Evolutionary conservation across 2,329 filamentous ascomycete genomes (phyloP), one percentile per base, ranked within the genome.

Genomic region (Aspergillus piperis): DNA sequence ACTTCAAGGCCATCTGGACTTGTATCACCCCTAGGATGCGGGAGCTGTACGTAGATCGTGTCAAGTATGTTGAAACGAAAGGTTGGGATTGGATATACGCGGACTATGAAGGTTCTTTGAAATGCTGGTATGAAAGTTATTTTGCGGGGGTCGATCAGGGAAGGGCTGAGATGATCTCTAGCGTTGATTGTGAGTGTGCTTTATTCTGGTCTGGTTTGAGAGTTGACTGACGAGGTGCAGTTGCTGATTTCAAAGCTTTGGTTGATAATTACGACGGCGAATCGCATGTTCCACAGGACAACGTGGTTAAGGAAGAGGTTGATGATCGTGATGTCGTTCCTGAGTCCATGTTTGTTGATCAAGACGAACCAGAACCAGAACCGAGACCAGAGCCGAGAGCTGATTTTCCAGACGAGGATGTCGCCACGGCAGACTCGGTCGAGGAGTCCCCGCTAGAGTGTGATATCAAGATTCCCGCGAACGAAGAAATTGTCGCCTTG

Each of bases 401-500:
- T 30, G 27, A 30, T 30, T 8, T 30, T 30, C 4, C 10, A 25
- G 38, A 38, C 8, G 15, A 36, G 17, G 11, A 42, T 7, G 44
- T 36, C 30, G 5, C 30, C 10, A 36, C 13, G 30, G 11, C 30
- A 11, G 19, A 48, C 7, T 6, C 19, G 44, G 21, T 15, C 13
- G 47, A 49, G 15, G 25, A 25, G 5, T 25, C 27, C 2, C 23
- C 15, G 0, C 3, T 47, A 15, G 25, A n/a, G 2, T 39, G 42
- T 21, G 7, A 38, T 21, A 8, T 41, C 11, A 25, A 21, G 2
- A n/a, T 47, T 10, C 58, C 75, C 19, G 68, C 77, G 11, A 80
- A 83, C 41, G 70, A 78, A 2, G 74, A 75, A 2, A 68, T 84
- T 0, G 7, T 36, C 8, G 15, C 11, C 10, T 70, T 75, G 27